A percentile compares a stretch with the other conserved stretches of the same genome.
phyloP scores from a whole-genome alignment of 2,329 filamentous ascomycete genomes.

The Lasiodiplodia theobromae region DNA sequence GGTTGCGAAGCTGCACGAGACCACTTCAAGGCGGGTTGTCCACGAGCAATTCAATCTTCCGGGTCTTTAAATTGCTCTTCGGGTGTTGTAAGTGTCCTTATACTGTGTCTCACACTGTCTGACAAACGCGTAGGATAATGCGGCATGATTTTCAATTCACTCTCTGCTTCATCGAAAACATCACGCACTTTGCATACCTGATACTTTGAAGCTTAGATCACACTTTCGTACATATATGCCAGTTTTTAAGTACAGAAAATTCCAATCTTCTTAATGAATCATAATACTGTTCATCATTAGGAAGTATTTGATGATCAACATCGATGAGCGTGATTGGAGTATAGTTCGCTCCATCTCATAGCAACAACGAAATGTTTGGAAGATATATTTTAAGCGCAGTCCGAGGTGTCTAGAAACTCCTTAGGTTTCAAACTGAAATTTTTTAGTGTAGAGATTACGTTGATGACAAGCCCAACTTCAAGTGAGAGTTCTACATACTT shows the following conservation, averaged over 20 bases:
- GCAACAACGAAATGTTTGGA: too few relatives aligned
- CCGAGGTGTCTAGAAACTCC: too few relatives aligned
- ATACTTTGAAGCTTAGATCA: not conserved
- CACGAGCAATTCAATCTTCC: too few relatives aligned
- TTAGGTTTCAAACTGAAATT: too few relatives aligned
- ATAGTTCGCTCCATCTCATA: too few relatives aligned
- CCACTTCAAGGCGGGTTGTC: too few relatives aligned
- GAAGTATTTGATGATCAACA: not conserved
- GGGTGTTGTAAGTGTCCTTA: not conserved
- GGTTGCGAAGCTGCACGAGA: too few relatives aligned
- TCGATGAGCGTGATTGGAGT: not conserved
- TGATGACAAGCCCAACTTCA: too few relatives aligned
- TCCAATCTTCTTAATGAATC: rapidly evolving
- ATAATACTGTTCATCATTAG: not conserved
- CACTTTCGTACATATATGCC: not conserved
- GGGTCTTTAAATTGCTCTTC: not conserved
- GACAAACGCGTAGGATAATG: not conserved
- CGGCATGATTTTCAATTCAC: too few relatives aligned
- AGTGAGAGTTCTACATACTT: too few relatives aligned
- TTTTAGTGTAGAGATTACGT: not conserved
- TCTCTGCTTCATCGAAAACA: too few relatives aligned
- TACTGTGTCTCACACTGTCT: not conserved
- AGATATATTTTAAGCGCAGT: too few relatives aligned
- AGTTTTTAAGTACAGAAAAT: rapidly evolving
- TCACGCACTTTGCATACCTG: not conserved